These are phyloP conservation scores for Boletus speciosus DNA, from an alignment of 768 basidiomycete genomes.

Conservation along the genomic window DNA sequence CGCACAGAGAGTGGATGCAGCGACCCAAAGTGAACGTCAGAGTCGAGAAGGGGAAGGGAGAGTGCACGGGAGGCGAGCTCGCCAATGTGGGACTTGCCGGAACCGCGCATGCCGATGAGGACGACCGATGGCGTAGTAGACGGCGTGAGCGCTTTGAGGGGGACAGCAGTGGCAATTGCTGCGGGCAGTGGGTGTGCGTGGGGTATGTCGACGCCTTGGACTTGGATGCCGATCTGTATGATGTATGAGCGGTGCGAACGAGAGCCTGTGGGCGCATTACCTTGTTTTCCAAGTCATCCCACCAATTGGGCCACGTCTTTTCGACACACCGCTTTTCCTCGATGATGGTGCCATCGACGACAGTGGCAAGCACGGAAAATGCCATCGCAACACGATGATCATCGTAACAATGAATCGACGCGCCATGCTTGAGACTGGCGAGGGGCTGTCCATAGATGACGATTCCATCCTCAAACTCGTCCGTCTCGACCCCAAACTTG, in stretches of 20 bases:
- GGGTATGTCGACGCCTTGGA: slow-evolving; percentile 79
- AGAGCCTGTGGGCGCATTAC: slow-evolving; percentile 35
- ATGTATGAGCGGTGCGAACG: background rate
- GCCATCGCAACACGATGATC: slow-evolving; percentile 99
- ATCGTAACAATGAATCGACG: slow-evolving; percentile 91
- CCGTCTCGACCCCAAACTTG: slow-evolving; percentile 92
- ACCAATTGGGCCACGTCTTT: slow-evolving; percentile 99
- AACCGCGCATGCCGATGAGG: slow-evolving; percentile 94
- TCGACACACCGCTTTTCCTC: slow-evolving; percentile 98
- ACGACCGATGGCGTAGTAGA: slow-evolving; percentile 58
- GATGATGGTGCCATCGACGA: slow-evolving; percentile 70
- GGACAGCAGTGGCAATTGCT: slow-evolving; percentile 40
- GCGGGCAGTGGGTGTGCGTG: slow-evolving; percentile 31
- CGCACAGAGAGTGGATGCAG: slow-evolving; percentile 60
- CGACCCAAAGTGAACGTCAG: slow-evolving; percentile 73
- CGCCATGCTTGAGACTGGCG: slow-evolving; percentile 57
- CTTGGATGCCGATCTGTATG: slow-evolving; percentile 78
- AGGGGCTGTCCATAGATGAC: slow-evolving; percentile 81
- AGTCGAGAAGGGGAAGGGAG: slow-evolving; percentile 76
- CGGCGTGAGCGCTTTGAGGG: slow-evolving; percentile 12
- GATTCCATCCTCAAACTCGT: slow-evolving; percentile 90
- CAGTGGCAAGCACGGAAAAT: slow-evolving; percentile 81
- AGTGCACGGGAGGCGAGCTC: slow-evolving; percentile 70
- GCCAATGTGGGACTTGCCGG: slow-evolving; percentile 91
- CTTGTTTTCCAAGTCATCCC: slow-evolving; percentile 97